Conservation (phyloP, 208 protist genomes). For the Acanthamoeba comandoni region DNA sequence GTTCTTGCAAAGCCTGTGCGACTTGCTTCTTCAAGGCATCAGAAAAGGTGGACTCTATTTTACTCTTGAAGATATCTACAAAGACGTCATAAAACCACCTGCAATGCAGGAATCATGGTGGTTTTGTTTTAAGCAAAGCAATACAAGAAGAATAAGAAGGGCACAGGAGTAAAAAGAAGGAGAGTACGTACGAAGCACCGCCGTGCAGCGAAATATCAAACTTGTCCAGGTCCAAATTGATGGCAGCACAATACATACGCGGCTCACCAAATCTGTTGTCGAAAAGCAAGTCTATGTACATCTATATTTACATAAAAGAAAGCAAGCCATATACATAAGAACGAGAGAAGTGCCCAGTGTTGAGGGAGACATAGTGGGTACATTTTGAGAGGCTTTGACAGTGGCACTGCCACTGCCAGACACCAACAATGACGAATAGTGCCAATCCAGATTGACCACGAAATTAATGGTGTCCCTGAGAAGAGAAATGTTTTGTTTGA, state of each 20-base stretch:
- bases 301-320: not conserved
- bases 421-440: conserved; percentile 49
- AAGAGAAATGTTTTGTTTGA: not conserved
- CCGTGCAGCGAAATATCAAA: conserved; percentile 64
- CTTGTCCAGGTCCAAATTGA: conserved; percentile 7
- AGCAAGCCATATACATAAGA: not conserved
- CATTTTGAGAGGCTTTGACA: conserved; percentile 11
- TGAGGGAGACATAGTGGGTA: not conserved
- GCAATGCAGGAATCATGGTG: not conserved
- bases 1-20: no score
- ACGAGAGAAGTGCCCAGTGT: not conserved
- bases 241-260: conserved; percentile 13
- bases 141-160: not conserved
- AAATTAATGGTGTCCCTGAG: not conserved
- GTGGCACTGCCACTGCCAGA: conserved; percentile 16
- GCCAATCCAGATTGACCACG: conserved; percentile 30
- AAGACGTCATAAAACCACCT: conserved; percentile 70
- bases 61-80: conserved; percentile 60
- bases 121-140: not conserved
- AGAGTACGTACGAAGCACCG: conserved; percentile 34
- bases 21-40: conserved; percentile 8
- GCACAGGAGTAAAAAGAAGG: not conserved
- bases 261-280: conserved; percentile 26
- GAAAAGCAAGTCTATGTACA: conserved; percentile 58
- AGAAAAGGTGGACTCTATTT: conserved; percentile 37